phyloP scores from a whole-genome alignment of 805 yeast genomes.

The Priceomyces castillae region DNA sequence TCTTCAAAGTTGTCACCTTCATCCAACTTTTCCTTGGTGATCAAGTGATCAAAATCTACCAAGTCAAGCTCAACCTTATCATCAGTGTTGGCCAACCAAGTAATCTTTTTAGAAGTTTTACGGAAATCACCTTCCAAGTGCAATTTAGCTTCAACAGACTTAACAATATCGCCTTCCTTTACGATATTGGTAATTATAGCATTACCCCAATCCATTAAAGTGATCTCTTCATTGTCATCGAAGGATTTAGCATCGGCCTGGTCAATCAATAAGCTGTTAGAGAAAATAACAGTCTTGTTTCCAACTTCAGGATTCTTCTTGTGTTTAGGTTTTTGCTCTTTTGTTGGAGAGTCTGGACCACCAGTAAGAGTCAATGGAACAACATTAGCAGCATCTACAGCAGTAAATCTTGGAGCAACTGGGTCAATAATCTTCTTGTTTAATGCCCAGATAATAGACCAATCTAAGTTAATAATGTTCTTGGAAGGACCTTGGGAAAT shows the following conservation, averaged over 20 bases:
- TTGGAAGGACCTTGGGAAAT: conserved; percentile 97
- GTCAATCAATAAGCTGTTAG: conserved; percentile 67
- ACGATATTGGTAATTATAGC: conserved; percentile 70
- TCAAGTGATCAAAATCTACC: conserved; percentile 90
- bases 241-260: conserved; percentile 74
- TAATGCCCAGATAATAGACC: conserved; percentile 97
- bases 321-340: conserved; percentile 85
- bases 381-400: conserved; percentile 61
- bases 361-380: conserved; percentile 63
- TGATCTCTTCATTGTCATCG: conserved; percentile 84
- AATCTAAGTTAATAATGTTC: conserved; percentile 93
- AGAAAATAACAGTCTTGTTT: conserved; percentile 68
- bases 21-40: conserved; percentile 91
- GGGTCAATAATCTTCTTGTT: conserved; percentile 98
- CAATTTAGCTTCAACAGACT: conserved; percentile 68
- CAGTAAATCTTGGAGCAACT: conserved; percentile 92
- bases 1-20: conserved; percentile 93
- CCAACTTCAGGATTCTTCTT: conserved; percentile 94
- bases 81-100: conserved; percentile 86
- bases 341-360: conserved; percentile 62
- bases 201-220: conserved; percentile 99
- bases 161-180: conserved; percentile 58
- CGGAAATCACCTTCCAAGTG: conserved; percentile 96
- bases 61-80: conserved; percentile 73
- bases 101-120: conserved; percentile 90